These are phyloP conservation scores for Suillus cothurnatus DNA, from an alignment of 768 basidiomycete species.

Conservation along the genomic window DNA sequence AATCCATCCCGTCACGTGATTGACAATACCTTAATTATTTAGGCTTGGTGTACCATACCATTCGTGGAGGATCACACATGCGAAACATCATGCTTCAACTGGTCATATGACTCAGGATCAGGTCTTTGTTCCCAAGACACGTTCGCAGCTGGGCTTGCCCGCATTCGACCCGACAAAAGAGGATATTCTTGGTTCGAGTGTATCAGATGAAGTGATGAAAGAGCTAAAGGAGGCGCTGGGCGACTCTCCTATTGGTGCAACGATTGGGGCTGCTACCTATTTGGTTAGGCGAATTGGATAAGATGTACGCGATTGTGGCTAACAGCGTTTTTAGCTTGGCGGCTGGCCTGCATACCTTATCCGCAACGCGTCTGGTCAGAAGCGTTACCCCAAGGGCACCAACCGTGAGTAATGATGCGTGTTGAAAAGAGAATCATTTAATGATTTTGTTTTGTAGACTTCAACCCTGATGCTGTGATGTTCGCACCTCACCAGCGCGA, in stretches of 20 bases:
- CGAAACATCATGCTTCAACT: slow-evolving; percentile 93
- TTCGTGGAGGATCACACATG: slow-evolving; percentile 94
- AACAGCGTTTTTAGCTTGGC: slow-evolving; percentile 48
- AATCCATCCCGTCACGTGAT: slow-evolving; percentile 23
- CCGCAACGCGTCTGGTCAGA: slow-evolving; percentile 84
- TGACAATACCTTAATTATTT: slow-evolving; percentile 32
- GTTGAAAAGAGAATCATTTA: not conserved
- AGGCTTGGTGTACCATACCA: slow-evolving; percentile 94
- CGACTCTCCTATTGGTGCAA: slow-evolving; percentile 83
- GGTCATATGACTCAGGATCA: slow-evolving; percentile 94
- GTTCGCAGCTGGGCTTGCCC: slow-evolving; percentile 67
- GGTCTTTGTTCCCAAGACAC: slow-evolving; percentile 93
- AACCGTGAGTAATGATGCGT: slow-evolving; percentile 60
- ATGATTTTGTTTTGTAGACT: slow-evolving; percentile 48
- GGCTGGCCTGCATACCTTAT: slow-evolving; percentile 90
- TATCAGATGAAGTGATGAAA: slow-evolving; percentile 65
- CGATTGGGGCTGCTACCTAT: slow-evolving; percentile 54
- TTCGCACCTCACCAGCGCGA: slow-evolving; percentile 79
- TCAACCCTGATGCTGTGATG: slow-evolving; percentile 75
- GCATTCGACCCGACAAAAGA: slow-evolving; percentile 69
- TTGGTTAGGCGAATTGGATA: slow-evolving; percentile 45
- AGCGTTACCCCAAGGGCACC: slow-evolving; percentile 71
- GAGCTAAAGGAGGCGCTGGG: slow-evolving; percentile 86
- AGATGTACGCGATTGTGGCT: not conserved
- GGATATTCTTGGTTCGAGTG: slow-evolving; percentile 62